Evolutionary conservation across 2,329 filamentous ascomycete species (phyloP), one percentile per base, ranked within the genome.

Genomic region (Hypoxylon sp.): DNA sequence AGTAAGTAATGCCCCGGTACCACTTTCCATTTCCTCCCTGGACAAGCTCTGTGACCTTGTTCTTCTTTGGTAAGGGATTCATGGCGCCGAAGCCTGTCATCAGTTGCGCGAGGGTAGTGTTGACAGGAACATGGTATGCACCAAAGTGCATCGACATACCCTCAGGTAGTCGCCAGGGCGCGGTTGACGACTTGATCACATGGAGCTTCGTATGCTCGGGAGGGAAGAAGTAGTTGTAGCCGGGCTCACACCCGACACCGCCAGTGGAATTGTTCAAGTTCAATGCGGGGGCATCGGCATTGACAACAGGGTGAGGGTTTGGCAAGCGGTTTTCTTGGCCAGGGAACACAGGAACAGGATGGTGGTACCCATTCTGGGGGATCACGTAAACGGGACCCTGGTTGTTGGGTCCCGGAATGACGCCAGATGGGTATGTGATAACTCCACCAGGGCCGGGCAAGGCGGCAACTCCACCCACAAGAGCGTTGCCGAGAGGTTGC

Each of bases 141-240:
- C 83, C 80, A 73, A 87, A 86, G 0, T 79, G 74, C 36, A 86
- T 79, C 67, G 78, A 75, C 32, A 78, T 80, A 53, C 79, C 82
- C 19, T 77, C 73, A 0, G 78, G 81, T 5, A 84, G 75, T 69
- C 85, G 82, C 88, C 88, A 90, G 0, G 88, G 88, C 0, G 85
- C 80, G 0, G 75, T 80, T 14, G 77, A 72, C 7, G 83, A 82
- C 68, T 84, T 84, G 76, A 91, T 82, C 2, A 90, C 80, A 71
- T 90, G 87, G 5, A 90, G 79, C 69, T 87, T 89, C 30, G 86
- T 87, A 75, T 90, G 86, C 68, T 86, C 82, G 0, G 79, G 72
- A 0, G 86, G 83, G 77, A 89, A 90, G 73, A 89, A 84, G 77
- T 89, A 88, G 78, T 88, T 87, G 79, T 89, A 90, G 1, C 87